These are phyloP conservation scores for Neurospora crassa DNA, from an alignment of 2,329 filamentous ascomycete genomes.

Conservation along the genomic window DNA sequence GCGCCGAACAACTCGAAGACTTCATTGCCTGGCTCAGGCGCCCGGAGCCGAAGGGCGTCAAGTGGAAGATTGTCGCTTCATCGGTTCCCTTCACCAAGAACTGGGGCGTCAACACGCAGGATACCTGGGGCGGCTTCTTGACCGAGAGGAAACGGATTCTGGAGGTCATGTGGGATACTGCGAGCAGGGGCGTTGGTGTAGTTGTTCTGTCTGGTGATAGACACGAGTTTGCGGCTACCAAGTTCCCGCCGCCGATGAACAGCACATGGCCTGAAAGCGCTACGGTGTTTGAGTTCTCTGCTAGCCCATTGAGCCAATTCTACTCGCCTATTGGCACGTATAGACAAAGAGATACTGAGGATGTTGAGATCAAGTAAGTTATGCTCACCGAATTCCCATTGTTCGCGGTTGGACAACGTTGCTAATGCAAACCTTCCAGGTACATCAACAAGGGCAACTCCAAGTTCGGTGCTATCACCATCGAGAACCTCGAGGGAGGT, in stretches of 20 bases:
- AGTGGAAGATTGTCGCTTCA: constrained; percentile 89
- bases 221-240: constrained; percentile 94
- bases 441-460: constrained; percentile 78
- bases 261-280: constrained; percentile 54
- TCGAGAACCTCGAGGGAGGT: constrained; percentile 55
- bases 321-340: constrained; percentile 82
- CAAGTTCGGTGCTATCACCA: constrained; percentile 79
- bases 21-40: constrained; percentile 67
- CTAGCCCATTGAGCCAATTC: constrained; percentile 87
- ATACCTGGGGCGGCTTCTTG: constrained; percentile 93
- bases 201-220: constrained; percentile 82
- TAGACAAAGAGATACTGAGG: constrained; percentile 67
- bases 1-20: constrained; percentile 66
- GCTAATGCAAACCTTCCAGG: constrained; percentile 26
- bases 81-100: constrained; percentile 97
- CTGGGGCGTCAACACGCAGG: constrained; percentile 78
- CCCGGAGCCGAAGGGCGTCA: constrained; percentile 65
- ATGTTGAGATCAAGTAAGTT: constrained; percentile 73
- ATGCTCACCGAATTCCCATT: not conserved
- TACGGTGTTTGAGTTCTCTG: constrained; percentile 82
- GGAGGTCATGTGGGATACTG: constrained; percentile 85
- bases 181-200: constrained; percentile 65
- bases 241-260: constrained; percentile 53
- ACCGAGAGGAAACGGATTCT: constrained; percentile 69
- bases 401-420: constrained; percentile 1